Evolutionary conservation across 140 eudicot genomes (phyloP), one percentile per base, ranked within the genome.

Genomic region (Artemisia princeps): DNA sequence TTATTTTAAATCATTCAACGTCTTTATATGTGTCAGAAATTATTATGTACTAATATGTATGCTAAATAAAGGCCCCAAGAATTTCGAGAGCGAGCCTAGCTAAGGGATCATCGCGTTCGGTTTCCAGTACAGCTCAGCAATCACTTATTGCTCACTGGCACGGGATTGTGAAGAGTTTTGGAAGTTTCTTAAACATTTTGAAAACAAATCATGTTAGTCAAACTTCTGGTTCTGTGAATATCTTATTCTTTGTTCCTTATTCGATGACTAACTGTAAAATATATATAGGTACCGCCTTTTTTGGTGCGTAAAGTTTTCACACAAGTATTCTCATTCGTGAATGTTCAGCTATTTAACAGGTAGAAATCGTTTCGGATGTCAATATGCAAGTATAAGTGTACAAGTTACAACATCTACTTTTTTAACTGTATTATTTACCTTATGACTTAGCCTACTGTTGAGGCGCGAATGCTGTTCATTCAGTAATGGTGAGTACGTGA

Each of bases 401-500:
- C 37, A 30, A 30, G 37, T 30, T 30, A 30, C 37, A 30, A 30
- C 37, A 30, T 30, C 37, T 30, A 3, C 19, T 69, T 68, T 52
- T 68, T 1, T 30, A 30, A 30, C 37, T 30, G 37, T 30, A 30
- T 68, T 60, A 2, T 12, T 24, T 60, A 16, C 67, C 62, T 74
- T 16, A 77, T 40, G 68, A 54, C 80, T 79, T 87, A 92, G 98
- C 72, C 87, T 91, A 75, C 92, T 91, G 40, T 71, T 91, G 81
- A 81, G 98, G 79, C 83, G 98, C 20, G 98, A 91, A 76, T 92
- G 98, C 69, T 92, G 98, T 71, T 92, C 98, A 44, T 92, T 92
- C 58, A 92, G 98, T 48, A 92, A 92, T 30, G 98, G 98, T 65
- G 98, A 92, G 78, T 92, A 92, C 74, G 98, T 92, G 28, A 92